Evolutionary conservation across 2,329 filamentous ascomycete species (phyloP).

Genomic region (Amesomyces nigricolor): DNA sequence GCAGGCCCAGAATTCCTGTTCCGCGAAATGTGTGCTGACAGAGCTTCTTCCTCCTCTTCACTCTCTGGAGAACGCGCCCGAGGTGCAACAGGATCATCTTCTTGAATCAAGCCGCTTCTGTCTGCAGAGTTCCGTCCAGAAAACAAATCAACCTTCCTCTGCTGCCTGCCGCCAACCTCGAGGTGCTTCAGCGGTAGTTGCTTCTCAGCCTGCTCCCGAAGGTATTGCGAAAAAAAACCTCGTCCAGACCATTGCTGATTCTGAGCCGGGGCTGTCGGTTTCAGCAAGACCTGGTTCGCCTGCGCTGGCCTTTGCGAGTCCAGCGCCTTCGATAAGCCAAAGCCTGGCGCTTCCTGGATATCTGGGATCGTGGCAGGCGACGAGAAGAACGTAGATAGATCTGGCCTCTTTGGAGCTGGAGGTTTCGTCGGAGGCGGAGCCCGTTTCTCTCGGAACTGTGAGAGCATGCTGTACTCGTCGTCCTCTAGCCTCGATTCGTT

Average conservation of each 20-base stretch:
- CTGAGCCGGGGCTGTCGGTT: background rate
- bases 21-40: no score
- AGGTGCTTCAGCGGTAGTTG: constrained; percentile 9
- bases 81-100: no score
- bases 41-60: no score
- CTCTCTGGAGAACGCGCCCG: no score
- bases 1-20: no score
- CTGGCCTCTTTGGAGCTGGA: constrained; percentile 35
- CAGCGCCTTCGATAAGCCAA: constrained; percentile 15
- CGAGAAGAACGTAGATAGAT: constrained; percentile 53
- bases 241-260: constrained; percentile 2
- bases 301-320: constrained; percentile 2
- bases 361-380: constrained; percentile 43
- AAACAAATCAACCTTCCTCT: constrained; percentile 14
- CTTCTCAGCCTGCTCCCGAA: background rate
- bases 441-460: constrained; percentile 25
- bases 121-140: constrained; percentile 26
- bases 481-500: constrained; percentile 6
- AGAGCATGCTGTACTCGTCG: constrained; percentile 33
- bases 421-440: constrained; percentile 16
- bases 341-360: constrained; percentile 19
- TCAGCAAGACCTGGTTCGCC: background rate
- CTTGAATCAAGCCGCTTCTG: background rate
- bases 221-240: constrained; percentile 12
- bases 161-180: constrained; percentile 7